Base-by-base conservation (phyloP, 139 green algal species). In the Desmodesmus armatus region DNA sequence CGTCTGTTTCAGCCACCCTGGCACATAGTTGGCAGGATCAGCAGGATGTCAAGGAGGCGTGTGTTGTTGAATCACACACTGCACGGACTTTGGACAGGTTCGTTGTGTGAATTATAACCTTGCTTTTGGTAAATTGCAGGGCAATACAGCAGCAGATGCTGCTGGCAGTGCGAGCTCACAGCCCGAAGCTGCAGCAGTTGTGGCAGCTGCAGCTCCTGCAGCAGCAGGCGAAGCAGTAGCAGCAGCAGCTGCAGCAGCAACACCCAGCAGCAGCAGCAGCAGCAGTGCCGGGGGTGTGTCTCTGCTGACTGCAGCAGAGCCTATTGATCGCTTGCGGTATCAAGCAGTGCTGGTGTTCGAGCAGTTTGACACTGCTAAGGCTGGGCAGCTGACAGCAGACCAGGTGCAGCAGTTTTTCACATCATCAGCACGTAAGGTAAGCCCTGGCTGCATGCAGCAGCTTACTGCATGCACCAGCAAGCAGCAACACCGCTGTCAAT, bases 341-440 rank as follows among this genome's bases (percentile, higher is more conserved):
- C 87, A 90, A 49, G 87, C 82, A n/a, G 60, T 84, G 69, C 77
- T 90, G 25, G 35, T 90, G 1, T 90, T 90, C 69, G 78, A 88
- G n/a, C 81, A 84, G 1, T 88, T 83, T 33, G 83, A 90, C 35
- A 58, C 67, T 19, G 15, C 6, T 25, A 53, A 66, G 9, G 40
- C 25, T 47, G 79, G 63, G 17, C 41, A 23, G 0, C 33, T 85
- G n/a, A 43, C 62, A 21, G 62, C 33, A 19, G 29, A 53, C 29
- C 62, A 85, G 79, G 44, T 85, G 43, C 13, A 74, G 15, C 44
- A 75, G 63, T 85, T 85, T 58, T 85, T 85, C 65, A 67, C 41
- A 2, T 85, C 35, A 41, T 77, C 41, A 27, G 39, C 63, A 11
- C 63, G 65, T 25, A 85, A 41, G 4, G 71, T 41, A n/a, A 25